Conservation (phyloP, 2,329 filamentous ascomycete genomes). For the Paraconiothyrium sp. region DNA sequence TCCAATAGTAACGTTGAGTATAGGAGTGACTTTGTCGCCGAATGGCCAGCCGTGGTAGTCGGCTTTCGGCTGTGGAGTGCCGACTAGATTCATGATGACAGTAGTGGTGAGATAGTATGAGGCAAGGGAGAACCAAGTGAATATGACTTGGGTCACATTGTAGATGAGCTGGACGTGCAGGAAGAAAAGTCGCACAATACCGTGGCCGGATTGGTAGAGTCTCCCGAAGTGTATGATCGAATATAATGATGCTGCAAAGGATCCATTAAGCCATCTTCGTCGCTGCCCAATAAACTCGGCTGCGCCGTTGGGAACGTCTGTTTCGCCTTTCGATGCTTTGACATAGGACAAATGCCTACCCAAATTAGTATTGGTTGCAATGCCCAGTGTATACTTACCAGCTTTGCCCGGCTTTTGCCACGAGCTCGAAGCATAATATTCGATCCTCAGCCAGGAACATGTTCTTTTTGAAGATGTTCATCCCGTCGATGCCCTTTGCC, state of each 20-base stretch:
- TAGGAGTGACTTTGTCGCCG: slow-evolving; percentile 82
- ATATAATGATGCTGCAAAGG: slow-evolving; percentile 96
- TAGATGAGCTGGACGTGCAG: slow-evolving; percentile 96
- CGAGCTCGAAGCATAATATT: slow-evolving; percentile 98
- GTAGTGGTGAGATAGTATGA: slow-evolving; percentile 97
- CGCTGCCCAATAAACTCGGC: slow-evolving; percentile 97
- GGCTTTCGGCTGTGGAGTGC: slow-evolving; percentile 55
- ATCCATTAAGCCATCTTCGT: slow-evolving; percentile 98
- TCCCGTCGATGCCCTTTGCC: slow-evolving; percentile 99
- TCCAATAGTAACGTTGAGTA: slow-evolving; percentile 89
- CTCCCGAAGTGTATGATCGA: slow-evolving; percentile 97
- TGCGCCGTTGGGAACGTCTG: slow-evolving; percentile 96
- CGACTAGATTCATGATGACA: slow-evolving; percentile 97
- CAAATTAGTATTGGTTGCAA: slow-evolving; percentile 55
- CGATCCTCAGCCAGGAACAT: slow-evolving; percentile 99
- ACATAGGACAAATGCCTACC: slow-evolving; percentile 99
- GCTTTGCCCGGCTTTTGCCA: slow-evolving; percentile 74
- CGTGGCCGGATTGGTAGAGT: slow-evolving; percentile 98
- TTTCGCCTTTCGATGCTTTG: slow-evolving; percentile 98
- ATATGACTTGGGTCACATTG: slow-evolving; percentile 86
- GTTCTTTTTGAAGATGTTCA: slow-evolving; percentile 99
- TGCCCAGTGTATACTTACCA: background rate
- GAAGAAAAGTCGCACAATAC: slow-evolving; percentile 98
- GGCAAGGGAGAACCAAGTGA: slow-evolving; percentile 81
- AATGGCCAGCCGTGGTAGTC: slow-evolving; percentile 81